These are phyloP conservation scores for Hypoxylon sp. DNA, from an alignment of 2,329 filamentous ascomycete genomes.

Conservation along the genomic window DNA sequence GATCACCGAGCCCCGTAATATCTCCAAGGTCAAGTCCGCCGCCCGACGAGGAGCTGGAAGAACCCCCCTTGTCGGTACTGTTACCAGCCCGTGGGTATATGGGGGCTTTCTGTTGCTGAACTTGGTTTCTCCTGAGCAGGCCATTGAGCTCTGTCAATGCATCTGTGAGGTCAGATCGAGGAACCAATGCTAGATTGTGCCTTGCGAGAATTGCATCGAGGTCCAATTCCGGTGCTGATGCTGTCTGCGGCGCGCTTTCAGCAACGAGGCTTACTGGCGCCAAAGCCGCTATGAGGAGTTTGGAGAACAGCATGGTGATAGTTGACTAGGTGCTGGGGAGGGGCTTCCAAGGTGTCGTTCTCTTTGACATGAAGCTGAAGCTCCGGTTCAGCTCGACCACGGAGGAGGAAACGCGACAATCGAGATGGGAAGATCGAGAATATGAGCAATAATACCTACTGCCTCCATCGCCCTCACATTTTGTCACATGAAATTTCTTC, in stretches of 20 bases:
- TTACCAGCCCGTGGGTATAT: conserved; percentile 50
- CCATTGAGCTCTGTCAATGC: conserved; percentile 60
- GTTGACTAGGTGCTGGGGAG: conserved; percentile 38
- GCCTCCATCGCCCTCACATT: conserved; percentile 22
- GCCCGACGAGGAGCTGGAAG: conserved; percentile 41
- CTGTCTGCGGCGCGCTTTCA: conserved; percentile 45
- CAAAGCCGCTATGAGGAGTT: conserved; percentile 55
- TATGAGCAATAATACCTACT: conserved; percentile 37
- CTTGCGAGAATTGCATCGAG: conserved; percentile 60
- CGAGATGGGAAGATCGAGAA: conserved; percentile 38
- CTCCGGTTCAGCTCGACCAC: conserved; percentile 44
- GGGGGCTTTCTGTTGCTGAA: conserved; percentile 48
- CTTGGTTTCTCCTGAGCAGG: conserved; percentile 57
- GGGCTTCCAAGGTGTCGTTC: conserved; percentile 35
- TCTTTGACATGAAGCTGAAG: conserved; percentile 43
- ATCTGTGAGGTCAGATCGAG: conserved; percentile 63
- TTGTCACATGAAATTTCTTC: conserved; percentile 39
- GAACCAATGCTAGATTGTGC: conserved; percentile 62
- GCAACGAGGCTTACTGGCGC: conserved; percentile 56
- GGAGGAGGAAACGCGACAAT: conserved; percentile 29
- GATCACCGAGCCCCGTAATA: conserved; percentile 47
- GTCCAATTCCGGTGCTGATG: conserved; percentile 55
- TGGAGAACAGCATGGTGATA: conserved; percentile 57
- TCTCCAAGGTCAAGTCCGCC: conserved; percentile 41
- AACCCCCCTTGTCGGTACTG: conserved; percentile 41